Evolutionary conservation across 2,329 filamentous ascomycete species (phyloP), one percentile per base, ranked within the genome.

Genomic region (Septoria petroselini): DNA sequence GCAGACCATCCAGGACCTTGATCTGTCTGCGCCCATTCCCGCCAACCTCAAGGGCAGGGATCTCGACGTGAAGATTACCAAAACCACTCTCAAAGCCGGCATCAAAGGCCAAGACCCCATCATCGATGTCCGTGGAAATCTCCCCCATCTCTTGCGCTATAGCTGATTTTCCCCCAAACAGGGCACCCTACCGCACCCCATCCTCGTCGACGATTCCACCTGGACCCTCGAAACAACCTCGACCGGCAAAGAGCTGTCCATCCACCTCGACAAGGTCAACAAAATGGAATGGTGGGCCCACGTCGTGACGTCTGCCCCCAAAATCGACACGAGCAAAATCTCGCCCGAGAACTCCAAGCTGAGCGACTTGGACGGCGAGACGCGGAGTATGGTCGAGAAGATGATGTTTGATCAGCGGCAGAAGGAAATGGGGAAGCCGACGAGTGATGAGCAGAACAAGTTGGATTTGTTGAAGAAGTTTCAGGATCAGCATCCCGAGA

Each of bases 321-420:
- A 85, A 72, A 95, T 98, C 71, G 93, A 98, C 73, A 89, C 94
- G 29, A 84, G 85, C 63, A 96, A 95, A 76, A 97, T 98, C 71
- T 82, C 84, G 68, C 93, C 93, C 17, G 93, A 97, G 73, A 91
- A 86, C 68, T 91, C 85, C 67, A 95, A 90, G 70, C 77, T 98
- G 65, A 84, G 86, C 50, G 93, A 98, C 70, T 76, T 98, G 60
- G 91, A 97, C 67, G 93, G 93, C 54, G 87, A 95, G 77, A 98
- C 93, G 46, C 81, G 93, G 58, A 81, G 84, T 52, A 97, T 98
- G 91, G 93, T 98, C 37, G 93, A 98, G 82, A 98, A 98, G 82
- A 98, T 98, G 93, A 98, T 98, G 93, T 98, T 81, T 65, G 93
- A 98, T 75, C 93, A 98, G 78, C 79, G 87, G 60, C 91, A 97